Evolutionary conservation across 305 asterid genomes (phyloP).

Genomic region (Vinca major): DNA sequence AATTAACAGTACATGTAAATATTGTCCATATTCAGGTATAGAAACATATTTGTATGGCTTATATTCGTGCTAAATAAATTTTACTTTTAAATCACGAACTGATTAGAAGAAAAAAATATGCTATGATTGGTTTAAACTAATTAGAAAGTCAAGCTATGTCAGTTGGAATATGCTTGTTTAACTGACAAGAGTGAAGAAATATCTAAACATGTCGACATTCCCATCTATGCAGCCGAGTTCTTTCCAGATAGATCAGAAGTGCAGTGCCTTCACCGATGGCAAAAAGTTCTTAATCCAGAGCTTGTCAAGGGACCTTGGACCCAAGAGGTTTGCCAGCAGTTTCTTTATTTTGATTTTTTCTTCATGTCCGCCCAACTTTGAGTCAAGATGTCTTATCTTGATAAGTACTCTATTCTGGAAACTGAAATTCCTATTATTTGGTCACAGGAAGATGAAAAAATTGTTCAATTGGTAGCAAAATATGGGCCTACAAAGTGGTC

Average conservation of each 20-base stretch:
- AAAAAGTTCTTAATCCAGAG: slow-evolving; percentile 95
- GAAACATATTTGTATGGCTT: neutral
- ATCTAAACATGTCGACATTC: slow-evolving; percentile 6
- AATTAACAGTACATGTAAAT: neutral
- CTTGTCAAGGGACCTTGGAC: slow-evolving; percentile 99
- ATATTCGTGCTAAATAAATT: neutral
- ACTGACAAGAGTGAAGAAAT: neutral
- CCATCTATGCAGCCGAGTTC: slow-evolving; percentile 63
- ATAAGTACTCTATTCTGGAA: slow-evolving; percentile 13
- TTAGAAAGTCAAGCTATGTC: neutral
- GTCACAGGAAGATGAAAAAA: slow-evolving; percentile 82
- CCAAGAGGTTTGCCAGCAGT: slow-evolving; percentile 47
- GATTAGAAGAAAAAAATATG: neutral
- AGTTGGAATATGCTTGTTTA: neutral
- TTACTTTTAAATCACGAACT: neutral
- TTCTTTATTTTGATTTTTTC: slow-evolving; percentile 9
- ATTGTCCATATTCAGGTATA: neutral
- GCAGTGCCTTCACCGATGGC: slow-evolving; percentile 99
- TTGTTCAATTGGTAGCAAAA: slow-evolving; percentile 58
- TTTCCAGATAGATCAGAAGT: slow-evolving; percentile 98
- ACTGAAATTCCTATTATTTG: slow-evolving; percentile 14
- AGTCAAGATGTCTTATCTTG: slow-evolving; percentile 17
- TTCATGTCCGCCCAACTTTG: slow-evolving; percentile 8
- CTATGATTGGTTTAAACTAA: neutral
- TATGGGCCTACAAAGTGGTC: slow-evolving; percentile 98